Evolutionary conservation across 2,329 filamentous ascomycete genomes (phyloP).

Genomic region (Penicillium psychrosexuale): DNA sequence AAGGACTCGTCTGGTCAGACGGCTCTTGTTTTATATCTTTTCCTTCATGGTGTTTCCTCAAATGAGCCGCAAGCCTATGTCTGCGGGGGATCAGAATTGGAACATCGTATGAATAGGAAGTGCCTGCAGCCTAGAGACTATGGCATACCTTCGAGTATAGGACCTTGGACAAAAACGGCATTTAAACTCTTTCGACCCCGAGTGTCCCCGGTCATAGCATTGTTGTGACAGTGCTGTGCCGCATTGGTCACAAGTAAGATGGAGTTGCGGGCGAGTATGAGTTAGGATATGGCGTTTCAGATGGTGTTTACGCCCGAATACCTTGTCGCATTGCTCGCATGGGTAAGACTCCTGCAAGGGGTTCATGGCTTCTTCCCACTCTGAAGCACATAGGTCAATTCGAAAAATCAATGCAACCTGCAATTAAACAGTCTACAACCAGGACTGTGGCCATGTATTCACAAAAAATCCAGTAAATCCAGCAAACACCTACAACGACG

Average conservation of each 20-base stretch:
- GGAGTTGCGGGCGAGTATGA: not conserved
- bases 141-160: slow-evolving; percentile 1
- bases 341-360: not conserved
- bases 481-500: not conserved
- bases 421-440: not conserved
- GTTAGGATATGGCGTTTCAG: slow-evolving; percentile 4
- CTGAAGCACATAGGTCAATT: not conserved
- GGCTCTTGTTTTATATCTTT: not conserved
- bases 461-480: not conserved
- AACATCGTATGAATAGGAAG: not conserved
- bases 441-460: not conserved
- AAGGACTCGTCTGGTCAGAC: not conserved
- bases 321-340: slow-evolving; percentile 4
- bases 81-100: not conserved
- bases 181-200: not conserved
- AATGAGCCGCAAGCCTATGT: not conserved
- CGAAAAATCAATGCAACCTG: not conserved
- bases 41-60: not conserved
- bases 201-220: slow-evolving; percentile 3
- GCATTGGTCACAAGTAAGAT: slow-evolving; percentile 2
- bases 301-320: slow-evolving; percentile 5
- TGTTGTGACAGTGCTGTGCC: not conserved
- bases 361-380: not conserved
- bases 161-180: slow-evolving; percentile 1
- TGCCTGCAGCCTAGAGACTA: not conserved